These are phyloP conservation scores for Xerocomus minutiporus DNA, from an alignment of 1,284 basidiomycete species.

Conservation along the genomic window DNA sequence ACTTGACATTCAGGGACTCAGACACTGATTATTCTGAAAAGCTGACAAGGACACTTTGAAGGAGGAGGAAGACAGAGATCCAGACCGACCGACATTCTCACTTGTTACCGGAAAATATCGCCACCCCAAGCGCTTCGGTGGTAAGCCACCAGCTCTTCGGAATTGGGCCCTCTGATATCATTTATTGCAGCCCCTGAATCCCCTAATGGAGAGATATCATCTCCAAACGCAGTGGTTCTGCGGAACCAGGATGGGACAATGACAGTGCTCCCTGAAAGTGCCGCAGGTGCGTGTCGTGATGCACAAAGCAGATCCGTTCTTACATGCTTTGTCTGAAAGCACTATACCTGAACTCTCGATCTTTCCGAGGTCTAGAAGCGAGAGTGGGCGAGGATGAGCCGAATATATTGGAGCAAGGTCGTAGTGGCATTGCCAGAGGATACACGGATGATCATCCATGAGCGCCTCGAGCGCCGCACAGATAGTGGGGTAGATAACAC, in stretches of 20 bases:
- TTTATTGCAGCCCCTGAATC: background rate
- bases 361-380: conserved; percentile 82
- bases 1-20: background rate
- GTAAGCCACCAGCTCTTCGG: conserved; percentile 20
- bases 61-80: conserved; percentile 38
- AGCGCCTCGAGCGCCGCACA: background rate
- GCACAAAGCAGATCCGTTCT: conserved; percentile 9
- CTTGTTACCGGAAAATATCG: conserved; percentile 85
- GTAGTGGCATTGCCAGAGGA: conserved; percentile 85
- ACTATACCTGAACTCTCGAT: conserved; percentile 64
- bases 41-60: conserved; percentile 6
- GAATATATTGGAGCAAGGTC: conserved; percentile 79
- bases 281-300: conserved; percentile 51
- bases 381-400: conserved; percentile 79
- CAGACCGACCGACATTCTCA: conserved; percentile 78
- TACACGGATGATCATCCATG: conserved; percentile 57
- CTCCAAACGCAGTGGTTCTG: conserved; percentile 39
- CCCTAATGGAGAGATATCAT: background rate
- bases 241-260: conserved; percentile 63
- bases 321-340: conserved; percentile 35
- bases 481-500: background rate
- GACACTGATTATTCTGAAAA: conserved; percentile 7
- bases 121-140: conserved; percentile 66
- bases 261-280: conserved; percentile 57
- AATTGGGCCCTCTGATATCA: background rate